A percentile compares a stretch with the other conserved stretches of the same genome.
Evolutionary conservation across 495 filamentous ascomycete species (phyloP).

Genomic region (Neurospora sp.): DNA sequence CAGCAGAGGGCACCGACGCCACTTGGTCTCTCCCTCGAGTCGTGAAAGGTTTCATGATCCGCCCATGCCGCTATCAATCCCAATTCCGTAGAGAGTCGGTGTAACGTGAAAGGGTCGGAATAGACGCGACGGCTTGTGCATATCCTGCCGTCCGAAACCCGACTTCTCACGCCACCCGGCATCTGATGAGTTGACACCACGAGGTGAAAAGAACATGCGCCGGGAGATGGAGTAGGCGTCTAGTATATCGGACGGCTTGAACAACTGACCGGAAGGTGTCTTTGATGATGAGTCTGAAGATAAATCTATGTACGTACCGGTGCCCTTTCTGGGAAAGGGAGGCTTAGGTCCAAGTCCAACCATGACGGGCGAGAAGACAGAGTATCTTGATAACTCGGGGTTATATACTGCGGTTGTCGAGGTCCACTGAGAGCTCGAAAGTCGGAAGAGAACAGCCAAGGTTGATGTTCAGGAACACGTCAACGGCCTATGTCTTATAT

Average conservation of each 20-base stretch:
- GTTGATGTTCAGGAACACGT: not conserved
- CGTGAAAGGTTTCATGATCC: not conserved
- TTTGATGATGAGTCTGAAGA: not conserved
- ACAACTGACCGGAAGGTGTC: not conserved
- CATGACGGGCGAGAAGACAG: slow-evolving; percentile 42
- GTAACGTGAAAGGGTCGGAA: not conserved
- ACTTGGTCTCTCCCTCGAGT: not conserved
- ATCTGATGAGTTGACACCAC: not conserved
- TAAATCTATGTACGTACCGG: slow-evolving; percentile 12
- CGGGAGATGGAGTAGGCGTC: not conserved
- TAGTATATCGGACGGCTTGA: not conserved
- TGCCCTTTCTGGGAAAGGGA: slow-evolving; percentile 67
- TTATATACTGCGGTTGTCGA: not conserved
- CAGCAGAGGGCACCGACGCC: not conserved
- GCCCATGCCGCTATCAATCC: not conserved
- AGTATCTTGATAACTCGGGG: not conserved
- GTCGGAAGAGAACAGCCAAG: not conserved
- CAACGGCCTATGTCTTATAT: not conserved
- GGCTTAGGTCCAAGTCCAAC: slow-evolving; percentile 63
- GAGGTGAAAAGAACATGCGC: not conserved
- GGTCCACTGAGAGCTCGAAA: not conserved
- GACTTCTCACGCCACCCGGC: not conserved
- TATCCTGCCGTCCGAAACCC: not conserved
- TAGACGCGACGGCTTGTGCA: not conserved
- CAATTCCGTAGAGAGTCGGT: not conserved